Conservation (phyloP, 768 basidiomycete species). For the Sporobolomyces roseus region DNA sequence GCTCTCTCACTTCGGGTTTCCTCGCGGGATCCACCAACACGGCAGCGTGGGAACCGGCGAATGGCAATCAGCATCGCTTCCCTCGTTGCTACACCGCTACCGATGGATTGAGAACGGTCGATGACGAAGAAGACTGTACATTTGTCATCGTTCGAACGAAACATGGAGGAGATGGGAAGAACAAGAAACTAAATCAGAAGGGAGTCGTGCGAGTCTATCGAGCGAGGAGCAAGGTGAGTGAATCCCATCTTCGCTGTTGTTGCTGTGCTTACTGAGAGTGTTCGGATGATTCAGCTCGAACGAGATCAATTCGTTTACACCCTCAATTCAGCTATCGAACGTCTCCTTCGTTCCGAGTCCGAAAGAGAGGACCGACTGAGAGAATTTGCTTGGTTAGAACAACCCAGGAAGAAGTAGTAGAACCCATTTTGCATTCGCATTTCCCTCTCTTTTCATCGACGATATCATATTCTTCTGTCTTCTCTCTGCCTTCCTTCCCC, state of each 20-base stretch:
- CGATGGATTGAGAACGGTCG: slow-evolving; percentile 83
- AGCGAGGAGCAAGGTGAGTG: slow-evolving; percentile 65
- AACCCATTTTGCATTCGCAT: not conserved
- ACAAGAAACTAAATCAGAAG: slow-evolving; percentile 56
- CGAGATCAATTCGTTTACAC: slow-evolving; percentile 95
- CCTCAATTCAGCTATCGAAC: slow-evolving; percentile 83
- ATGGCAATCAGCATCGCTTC: slow-evolving; percentile 43
- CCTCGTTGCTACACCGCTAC: slow-evolving; percentile 66
- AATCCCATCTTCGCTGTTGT: not conserved
- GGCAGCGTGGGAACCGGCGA: slow-evolving; percentile 42
- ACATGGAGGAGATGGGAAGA: slow-evolving; percentile 18
- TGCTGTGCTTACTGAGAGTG: not conserved
- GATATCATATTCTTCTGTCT: too few species aligned
- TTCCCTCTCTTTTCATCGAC: not conserved
- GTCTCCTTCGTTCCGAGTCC: slow-evolving; percentile 60
- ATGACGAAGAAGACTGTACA: slow-evolving; percentile 79
- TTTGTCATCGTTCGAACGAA: slow-evolving; percentile 61
- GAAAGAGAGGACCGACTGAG: slow-evolving; percentile 65
- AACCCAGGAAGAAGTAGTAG: not conserved
- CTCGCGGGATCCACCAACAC: slow-evolving; percentile 53
- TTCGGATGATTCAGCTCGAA: slow-evolving; percentile 54
- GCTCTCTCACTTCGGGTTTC: slow-evolving; percentile 60
- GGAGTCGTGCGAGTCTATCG: slow-evolving; percentile 65
- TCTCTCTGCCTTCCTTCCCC: too few species aligned
- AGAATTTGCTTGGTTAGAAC: slow-evolving; percentile 48